Percentiles rank a stretch among this genome's conserved stretches.
phyloP scores from a whole-genome alignment of 1,284 basidiomycete genomes.

The Schizophyllum amplum region DNA sequence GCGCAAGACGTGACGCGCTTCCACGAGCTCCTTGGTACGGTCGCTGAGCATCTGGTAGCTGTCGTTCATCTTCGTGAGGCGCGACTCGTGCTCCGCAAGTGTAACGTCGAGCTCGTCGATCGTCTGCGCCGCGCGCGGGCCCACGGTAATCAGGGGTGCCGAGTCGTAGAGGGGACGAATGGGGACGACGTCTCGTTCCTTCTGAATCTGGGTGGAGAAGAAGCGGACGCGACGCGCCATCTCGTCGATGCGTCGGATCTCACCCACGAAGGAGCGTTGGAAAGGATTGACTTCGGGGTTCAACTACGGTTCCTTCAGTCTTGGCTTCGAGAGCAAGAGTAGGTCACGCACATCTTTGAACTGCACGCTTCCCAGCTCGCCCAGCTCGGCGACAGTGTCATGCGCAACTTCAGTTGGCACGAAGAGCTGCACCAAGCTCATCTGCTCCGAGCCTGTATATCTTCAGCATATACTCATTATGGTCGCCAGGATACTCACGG shows the following conservation, averaged over 20 bases:
- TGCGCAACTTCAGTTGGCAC: conserved; percentile 97
- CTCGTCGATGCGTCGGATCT: conserved; percentile 92
- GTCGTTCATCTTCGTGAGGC: conserved; percentile 89
- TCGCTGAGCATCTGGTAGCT: conserved; percentile 88
- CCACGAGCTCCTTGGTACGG: conserved; percentile 81
- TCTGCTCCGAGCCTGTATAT: conserved; percentile 78
- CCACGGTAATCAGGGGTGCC: conserved; percentile 76
- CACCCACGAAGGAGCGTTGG: conserved; percentile 96
- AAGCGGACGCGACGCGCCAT: conserved; percentile 93
- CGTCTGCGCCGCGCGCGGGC: conserved; percentile 86
- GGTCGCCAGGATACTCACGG: conserved; percentile 44
- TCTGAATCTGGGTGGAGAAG: conserved; percentile 81
- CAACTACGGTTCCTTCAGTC: conserved; percentile 43
- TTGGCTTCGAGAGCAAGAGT: background rate
- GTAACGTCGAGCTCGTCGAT: conserved; percentile 91
- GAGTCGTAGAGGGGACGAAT: conserved; percentile 80
- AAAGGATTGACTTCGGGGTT: conserved; percentile 96
- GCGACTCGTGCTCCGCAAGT: conserved; percentile 81
- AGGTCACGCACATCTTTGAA: conserved; percentile 85
- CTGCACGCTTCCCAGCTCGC: conserved; percentile 92
- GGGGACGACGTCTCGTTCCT: conserved; percentile 76
- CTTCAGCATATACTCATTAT: conserved; percentile 5
- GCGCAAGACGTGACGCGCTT: conserved; percentile 87
- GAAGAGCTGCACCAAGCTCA: conserved; percentile 98
- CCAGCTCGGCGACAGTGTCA: conserved; percentile 91